Base-by-base conservation (phyloP, 176 grass and related monocot genomes). In the Poa pratensis region DNA sequence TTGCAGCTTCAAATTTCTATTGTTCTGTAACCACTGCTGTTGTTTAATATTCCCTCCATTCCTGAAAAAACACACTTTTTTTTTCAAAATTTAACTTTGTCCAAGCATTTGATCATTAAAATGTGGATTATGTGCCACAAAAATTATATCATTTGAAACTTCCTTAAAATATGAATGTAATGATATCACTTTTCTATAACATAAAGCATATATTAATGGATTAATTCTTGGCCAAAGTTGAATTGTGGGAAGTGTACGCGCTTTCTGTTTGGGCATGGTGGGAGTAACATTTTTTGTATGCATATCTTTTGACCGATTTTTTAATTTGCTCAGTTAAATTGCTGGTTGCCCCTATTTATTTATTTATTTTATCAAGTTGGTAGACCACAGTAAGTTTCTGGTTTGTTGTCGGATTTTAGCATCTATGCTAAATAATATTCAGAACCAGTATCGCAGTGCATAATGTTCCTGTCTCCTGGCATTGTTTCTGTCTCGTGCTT, bases 271-370 rank as follows among this genome's bases (percentile, higher is more conserved):
- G 14, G 49, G 49, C 5, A 17, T 4, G 4, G 49, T 17, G 5
- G 49, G 19, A 65, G 62, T 67, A 35, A 17, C 80, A 40, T 24
- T 71, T 46, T 55, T 61, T 88, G 7, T 52, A 74, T 70, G 39
- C 46, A 77, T 69, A 20, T 16, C 30, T 52, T 27, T 75, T 11
- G 7, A 54, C 32, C 61, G 28, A 15, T 1, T 28, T 16, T 64
- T 35, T 1, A 50, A 22, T 81, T 81, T 18, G 52, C 80, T 30
- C 51, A 27, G 30, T 70, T 14, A 51, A 52, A 34, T 16, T 26
- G 9, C 9, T 51, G 45, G 59, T 80, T 46, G 15, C 14, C 55
- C 24, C 75, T 34, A 76, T 82, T 20, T 76, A 9, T 82, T 20
- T 76, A 9, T 68, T 37, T 37, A 46, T 58, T 75, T 76, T 2